Evolutionary conservation across 2,329 filamentous ascomycete species (phyloP).

Genomic region (Beauveria australis): DNA sequence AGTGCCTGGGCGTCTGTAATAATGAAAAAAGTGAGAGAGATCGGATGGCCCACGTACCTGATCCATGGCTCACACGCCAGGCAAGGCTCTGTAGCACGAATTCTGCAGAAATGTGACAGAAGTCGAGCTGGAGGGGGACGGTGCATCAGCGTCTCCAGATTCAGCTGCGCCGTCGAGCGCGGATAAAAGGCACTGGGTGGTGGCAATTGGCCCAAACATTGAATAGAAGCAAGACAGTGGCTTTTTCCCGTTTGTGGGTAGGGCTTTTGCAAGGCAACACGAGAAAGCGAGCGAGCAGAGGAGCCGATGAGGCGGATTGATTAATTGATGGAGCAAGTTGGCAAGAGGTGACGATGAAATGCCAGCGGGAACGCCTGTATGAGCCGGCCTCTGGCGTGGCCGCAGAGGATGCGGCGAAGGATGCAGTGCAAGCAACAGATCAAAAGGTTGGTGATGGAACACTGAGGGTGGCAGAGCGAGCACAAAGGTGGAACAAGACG

Average conservation of each 20-base stretch:
- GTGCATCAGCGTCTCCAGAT: conserved; percentile 4
- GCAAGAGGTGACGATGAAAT: background rate
- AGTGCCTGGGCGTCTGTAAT: background rate
- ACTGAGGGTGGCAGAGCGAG: too few species aligned
- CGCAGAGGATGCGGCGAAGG: background rate
- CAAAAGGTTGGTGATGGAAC: background rate
- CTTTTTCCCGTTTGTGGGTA: background rate
- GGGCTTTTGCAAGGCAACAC: background rate
- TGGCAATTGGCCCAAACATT: conserved; percentile 1
- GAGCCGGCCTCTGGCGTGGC: background rate
- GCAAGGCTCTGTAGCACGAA: background rate
- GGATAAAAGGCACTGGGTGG: background rate
- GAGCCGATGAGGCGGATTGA: background rate
- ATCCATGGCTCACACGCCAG: conserved; percentile 1
- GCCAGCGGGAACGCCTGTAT: background rate
- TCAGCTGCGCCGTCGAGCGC: background rate
- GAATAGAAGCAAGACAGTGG: conserved; percentile 1
- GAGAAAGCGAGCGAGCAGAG: background rate
- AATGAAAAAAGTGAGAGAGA: background rate
- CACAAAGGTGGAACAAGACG: background rate
- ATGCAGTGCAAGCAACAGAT: background rate
- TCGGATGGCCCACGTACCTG: conserved; percentile 6
- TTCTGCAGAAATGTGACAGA: background rate
- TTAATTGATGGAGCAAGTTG: background rate
- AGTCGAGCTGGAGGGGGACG: background rate